Conservation (phyloP, 2,329 filamentous ascomycete species). For the Xylaria digitata region DNA sequence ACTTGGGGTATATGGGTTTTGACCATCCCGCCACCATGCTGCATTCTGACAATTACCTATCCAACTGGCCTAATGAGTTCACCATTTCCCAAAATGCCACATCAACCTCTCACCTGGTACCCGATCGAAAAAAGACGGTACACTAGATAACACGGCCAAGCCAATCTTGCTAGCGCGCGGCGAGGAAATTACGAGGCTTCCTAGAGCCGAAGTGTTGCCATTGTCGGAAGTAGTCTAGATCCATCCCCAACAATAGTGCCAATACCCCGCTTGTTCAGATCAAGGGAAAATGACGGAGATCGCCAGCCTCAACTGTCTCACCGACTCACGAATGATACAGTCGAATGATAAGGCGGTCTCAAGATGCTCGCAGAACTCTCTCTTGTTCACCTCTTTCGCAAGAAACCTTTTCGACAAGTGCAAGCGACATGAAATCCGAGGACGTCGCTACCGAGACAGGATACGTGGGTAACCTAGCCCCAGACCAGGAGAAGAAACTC, state of each 20-base stretch:
- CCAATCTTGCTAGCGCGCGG: neutral
- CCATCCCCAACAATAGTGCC: conserved; percentile 3
- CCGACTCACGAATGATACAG: neutral
- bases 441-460: conserved; percentile 21
- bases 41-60: too few species aligned
- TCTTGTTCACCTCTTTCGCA: neutral
- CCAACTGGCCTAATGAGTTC: neutral
- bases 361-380: conserved; percentile 5
- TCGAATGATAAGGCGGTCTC: neutral
- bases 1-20: too few species aligned
- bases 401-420: neutral
- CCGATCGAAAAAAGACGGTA: neutral
- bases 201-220: conserved; percentile 8
- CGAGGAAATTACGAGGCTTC: conserved; percentile 8
- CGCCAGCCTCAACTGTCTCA: conserved; percentile 20
- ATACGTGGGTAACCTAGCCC: conserved; percentile 77
- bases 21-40: too few species aligned
- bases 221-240: conserved; percentile 13
- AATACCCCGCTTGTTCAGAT: conserved; percentile 29
- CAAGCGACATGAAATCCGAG: conserved; percentile 22
- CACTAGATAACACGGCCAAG: neutral
- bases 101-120: neutral
- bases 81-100: too few species aligned
- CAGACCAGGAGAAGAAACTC: conserved; percentile 85
- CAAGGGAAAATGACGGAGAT: conserved; percentile 12